These are phyloP conservation scores for Erodium trifolium DNA, from an alignment of 441 rosid genomes.

Conservation along the genomic window DNA sequence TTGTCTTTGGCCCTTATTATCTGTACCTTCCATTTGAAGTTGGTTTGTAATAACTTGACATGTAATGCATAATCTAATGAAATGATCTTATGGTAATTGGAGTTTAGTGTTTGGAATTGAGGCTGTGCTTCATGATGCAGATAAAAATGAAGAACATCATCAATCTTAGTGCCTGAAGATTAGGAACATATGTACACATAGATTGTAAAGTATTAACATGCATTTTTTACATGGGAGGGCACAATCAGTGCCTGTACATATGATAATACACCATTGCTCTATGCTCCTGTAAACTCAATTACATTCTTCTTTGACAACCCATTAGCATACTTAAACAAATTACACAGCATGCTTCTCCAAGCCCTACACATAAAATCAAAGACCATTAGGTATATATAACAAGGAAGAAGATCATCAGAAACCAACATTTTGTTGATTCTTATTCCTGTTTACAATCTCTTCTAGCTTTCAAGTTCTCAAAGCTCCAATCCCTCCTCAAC, in stretches of 20 bases:
- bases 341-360: not conserved
- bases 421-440: not conserved
- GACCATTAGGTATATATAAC: too few species aligned
- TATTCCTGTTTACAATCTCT: constrained; percentile 6
- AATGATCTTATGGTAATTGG: too few species aligned
- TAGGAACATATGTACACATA: not conserved
- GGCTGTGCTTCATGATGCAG: not conserved
- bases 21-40: not conserved
- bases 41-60: not conserved
- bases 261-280: not conserved
- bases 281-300: not conserved
- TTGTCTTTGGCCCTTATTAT: not conserved
- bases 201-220: not conserved
- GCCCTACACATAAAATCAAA: too few species aligned
- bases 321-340: not conserved
- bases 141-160: not conserved
- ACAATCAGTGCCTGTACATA: not conserved
- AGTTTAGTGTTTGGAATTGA: too few species aligned
- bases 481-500: constrained; percentile 88
- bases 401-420: not conserved
- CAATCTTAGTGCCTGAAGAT: not conserved
- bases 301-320: not conserved
- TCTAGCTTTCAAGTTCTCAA: constrained; percentile 52
- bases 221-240: not conserved
- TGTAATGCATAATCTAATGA: not conserved